Evolutionary conservation across 352 stramenopile species (phyloP).

Genomic region (Pythium scleroteichum): DNA sequence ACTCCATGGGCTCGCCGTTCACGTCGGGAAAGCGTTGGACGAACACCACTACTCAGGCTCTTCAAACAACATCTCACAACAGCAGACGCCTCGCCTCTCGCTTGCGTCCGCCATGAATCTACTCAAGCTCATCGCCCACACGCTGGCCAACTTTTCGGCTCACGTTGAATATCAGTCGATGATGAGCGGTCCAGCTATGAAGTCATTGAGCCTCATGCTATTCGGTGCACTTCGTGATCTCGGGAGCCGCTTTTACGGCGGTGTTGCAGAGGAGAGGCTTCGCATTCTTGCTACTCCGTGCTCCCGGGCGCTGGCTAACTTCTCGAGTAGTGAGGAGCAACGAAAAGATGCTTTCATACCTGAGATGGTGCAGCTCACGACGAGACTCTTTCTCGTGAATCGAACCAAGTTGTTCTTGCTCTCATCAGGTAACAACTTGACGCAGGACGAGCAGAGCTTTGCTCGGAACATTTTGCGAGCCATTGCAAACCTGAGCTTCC

Average conservation of each 20-base stretch:
- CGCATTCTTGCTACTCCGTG: constrained; percentile 46
- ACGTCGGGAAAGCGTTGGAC: constrained; percentile 49
- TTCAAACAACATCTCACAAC: constrained; percentile 15
- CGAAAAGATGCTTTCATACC: constrained; percentile 46
- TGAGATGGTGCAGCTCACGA: constrained; percentile 58
- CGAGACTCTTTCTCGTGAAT: constrained; percentile 50
- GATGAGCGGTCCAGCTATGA: constrained; percentile 49
- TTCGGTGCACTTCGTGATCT: constrained; percentile 47
- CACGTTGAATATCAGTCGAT: constrained; percentile 62
- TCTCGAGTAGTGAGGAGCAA: constrained; percentile 66
- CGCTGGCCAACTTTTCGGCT: constrained; percentile 67
- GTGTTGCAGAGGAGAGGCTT: constrained; percentile 43
- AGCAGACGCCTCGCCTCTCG: constrained; percentile 15
- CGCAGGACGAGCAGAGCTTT: constrained; percentile 34
- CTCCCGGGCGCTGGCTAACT: constrained; percentile 63
- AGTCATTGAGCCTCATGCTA: constrained; percentile 53
- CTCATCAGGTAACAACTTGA: neutral
- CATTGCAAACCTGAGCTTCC: constrained; percentile 67
- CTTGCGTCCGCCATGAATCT: constrained; percentile 29
- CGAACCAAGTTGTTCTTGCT: constrained; percentile 29
- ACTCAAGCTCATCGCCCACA: constrained; percentile 54
- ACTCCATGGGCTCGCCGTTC: constrained; percentile 44
- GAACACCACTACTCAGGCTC: constrained; percentile 27
- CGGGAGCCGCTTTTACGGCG: constrained; percentile 37
- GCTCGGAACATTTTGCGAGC: constrained; percentile 60